Percentiles rank a stretch among this genome's conserved stretches.
phyloP scores from a whole-genome alignment of 495 filamentous ascomycete species.

The Aspergillus ostianus region DNA sequence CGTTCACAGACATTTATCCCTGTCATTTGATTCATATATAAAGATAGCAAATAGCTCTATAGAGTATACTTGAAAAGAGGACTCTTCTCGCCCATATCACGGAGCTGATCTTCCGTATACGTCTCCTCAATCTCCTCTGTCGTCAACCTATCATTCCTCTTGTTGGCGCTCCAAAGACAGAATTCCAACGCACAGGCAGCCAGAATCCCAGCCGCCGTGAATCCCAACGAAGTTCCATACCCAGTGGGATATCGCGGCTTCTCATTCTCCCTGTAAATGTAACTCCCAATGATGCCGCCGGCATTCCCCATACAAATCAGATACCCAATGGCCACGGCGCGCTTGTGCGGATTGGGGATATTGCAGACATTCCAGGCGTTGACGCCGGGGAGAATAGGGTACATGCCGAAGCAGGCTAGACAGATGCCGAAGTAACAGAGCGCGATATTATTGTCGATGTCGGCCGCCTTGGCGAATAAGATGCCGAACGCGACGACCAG shows the following conservation, averaged over 20 bases:
- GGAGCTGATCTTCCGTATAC: slow-evolving; percentile 28
- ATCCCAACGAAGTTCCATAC: slow-evolving; percentile 23
- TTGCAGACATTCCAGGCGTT: slow-evolving; percentile 29
- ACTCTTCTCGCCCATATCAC: slow-evolving; percentile 33
- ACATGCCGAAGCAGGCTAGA: slow-evolving; percentile 25
- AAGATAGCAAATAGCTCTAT: too few relatives aligned
- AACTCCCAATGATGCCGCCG: slow-evolving; percentile 23
- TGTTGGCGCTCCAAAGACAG: slow-evolving; percentile 26
- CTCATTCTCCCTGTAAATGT: slow-evolving; percentile 20
- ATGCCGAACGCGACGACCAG: slow-evolving; percentile 19
- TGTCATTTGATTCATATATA: too few relatives aligned
- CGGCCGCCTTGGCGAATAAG: slow-evolving; percentile 16
- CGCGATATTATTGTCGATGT: slow-evolving; percentile 19
- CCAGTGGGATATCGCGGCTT: slow-evolving; percentile 21
- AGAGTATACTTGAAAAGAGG: slow-evolving; percentile 31
- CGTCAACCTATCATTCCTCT: slow-evolving; percentile 19
- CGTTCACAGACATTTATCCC: too few relatives aligned
- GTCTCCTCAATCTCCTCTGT: slow-evolving; percentile 25
- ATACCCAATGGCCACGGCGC: slow-evolving; percentile 25
- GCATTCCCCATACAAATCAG: slow-evolving; percentile 23
- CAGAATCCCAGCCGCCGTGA: slow-evolving; percentile 24
- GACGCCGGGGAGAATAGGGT: slow-evolving; percentile 27
- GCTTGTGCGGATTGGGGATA: slow-evolving; percentile 16
- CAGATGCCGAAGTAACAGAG: slow-evolving; percentile 25
- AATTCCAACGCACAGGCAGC: slow-evolving; percentile 26